Evolutionary conservation across 495 filamentous ascomycete genomes (phyloP).

Genomic region (Xylaria intraflava): DNA sequence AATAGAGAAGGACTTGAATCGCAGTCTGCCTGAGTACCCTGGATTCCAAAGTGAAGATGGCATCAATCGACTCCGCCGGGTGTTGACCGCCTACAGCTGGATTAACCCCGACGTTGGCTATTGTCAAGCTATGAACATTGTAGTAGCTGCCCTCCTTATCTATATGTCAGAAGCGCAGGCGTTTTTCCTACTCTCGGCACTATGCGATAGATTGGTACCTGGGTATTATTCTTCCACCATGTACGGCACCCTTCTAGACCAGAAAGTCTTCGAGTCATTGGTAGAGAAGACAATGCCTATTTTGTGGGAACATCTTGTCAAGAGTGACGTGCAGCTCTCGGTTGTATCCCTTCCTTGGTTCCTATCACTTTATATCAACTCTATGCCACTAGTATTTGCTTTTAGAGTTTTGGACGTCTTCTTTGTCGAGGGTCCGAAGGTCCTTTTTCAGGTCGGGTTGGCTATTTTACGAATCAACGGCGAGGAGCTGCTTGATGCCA

Average conservation of each 20-base stretch:
- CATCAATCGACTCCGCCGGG: slow-evolving; percentile 79
- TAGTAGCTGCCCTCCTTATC: slow-evolving; percentile 90
- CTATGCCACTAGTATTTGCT: slow-evolving; percentile 95
- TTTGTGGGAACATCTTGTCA: slow-evolving; percentile 92
- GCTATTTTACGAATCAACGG: slow-evolving; percentile 97
- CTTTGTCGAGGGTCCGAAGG: slow-evolving; percentile 95
- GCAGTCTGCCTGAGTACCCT: slow-evolving; percentile 92
- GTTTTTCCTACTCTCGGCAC: slow-evolving; percentile 84
- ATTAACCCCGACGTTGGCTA: slow-evolving; percentile 91
- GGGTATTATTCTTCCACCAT: slow-evolving; percentile 98
- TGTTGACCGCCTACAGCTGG: slow-evolving; percentile 96
- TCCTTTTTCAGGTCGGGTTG: slow-evolving; percentile 91
- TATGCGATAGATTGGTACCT: slow-evolving; percentile 88
- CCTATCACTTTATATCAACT: slow-evolving; percentile 96
- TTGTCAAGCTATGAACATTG: slow-evolving; percentile 99
- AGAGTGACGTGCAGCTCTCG: slow-evolving; percentile 95
- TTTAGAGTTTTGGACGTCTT: slow-evolving; percentile 96
- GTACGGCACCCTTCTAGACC: slow-evolving; percentile 95
- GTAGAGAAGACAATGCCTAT: slow-evolving; percentile 99
- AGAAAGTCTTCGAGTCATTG: slow-evolving; percentile 91
- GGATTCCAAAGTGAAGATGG: slow-evolving; percentile 96
- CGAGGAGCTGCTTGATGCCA: slow-evolving; percentile 91
- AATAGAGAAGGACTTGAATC: slow-evolving; percentile 96
- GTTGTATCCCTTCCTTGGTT: slow-evolving; percentile 98
- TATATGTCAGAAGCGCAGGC: slow-evolving; percentile 97